A percentile compares a stretch with the other conserved stretches of the same genome.
Conservation (phyloP, 208 protist species). For the Balamuthia mandrillaris region DNA sequence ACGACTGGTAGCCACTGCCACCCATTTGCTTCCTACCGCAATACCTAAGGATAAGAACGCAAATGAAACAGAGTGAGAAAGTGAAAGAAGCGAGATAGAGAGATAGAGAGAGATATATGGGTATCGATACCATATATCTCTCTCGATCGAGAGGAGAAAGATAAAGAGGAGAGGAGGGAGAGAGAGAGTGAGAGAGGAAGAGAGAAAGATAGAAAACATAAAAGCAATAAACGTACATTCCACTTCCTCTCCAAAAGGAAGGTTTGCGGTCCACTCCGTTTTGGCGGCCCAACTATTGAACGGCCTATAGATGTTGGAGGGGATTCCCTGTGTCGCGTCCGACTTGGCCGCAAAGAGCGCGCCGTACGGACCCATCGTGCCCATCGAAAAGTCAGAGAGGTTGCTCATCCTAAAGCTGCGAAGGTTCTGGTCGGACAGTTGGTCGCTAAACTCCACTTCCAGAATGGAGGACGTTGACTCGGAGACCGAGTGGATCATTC, state of each 20-base stretch:
- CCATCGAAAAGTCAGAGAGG: constrained; percentile 5
- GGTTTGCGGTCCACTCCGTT: neutral
- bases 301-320: neutral
- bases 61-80: no score
- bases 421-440: neutral
- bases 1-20: neutral
- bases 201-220: no score
- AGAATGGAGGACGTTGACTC: neutral
- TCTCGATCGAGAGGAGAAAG: no score
- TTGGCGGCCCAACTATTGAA: constrained; percentile 10
- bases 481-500: neutral
- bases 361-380: neutral
- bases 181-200: no score
- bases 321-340: neutral
- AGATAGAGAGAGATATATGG: no score
- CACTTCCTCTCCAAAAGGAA: neutral
- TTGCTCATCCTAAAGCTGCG: constrained; percentile 23
- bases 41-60: neutral
- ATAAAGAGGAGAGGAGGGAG: no score
- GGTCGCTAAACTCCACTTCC: neutral
- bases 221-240: neutral
- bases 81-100: no score
- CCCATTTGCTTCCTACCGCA: neutral
- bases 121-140: no score
- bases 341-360: neutral